phyloP scores from a whole-genome alignment of 108 stramenopile species.

The Nitzschia sp. region DNA sequence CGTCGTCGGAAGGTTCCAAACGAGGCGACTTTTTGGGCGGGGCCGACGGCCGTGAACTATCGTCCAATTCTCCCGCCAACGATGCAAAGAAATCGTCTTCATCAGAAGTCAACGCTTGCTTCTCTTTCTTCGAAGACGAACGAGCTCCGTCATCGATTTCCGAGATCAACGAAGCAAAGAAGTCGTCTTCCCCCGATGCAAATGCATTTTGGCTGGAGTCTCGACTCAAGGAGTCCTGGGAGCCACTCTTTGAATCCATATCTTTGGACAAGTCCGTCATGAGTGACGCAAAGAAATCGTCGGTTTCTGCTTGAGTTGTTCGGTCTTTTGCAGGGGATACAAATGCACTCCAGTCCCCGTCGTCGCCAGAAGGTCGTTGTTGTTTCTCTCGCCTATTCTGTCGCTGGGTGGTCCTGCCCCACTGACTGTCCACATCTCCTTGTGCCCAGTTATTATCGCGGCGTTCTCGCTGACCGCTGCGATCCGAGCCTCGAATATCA shows the following conservation, averaged over 20 bases:
- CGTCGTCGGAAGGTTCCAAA: not conserved
- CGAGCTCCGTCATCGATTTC: slow-evolving; percentile 48
- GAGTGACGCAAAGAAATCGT: slow-evolving; percentile 80
- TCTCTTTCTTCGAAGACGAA: not conserved
- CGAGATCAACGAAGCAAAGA: slow-evolving; percentile 73
- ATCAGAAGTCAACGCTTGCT: slow-evolving; percentile 14
- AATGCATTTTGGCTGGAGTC: not conserved
- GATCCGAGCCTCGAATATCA: slow-evolving; percentile 20
- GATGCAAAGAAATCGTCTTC: slow-evolving; percentile 42
- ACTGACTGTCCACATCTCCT: slow-evolving; percentile 54
- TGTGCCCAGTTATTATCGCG: slow-evolving; percentile 28
- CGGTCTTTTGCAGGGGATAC: slow-evolving; percentile 30
- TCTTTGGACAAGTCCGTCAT: slow-evolving; percentile 73
- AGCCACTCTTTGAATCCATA: slow-evolving; percentile 20
- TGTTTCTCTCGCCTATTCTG: slow-evolving; percentile 31
- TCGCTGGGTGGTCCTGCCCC: slow-evolving; percentile 37
- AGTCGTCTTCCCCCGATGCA: slow-evolving; percentile 61
- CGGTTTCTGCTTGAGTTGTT: slow-evolving; percentile 36
- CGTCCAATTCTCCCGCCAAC: slow-evolving; percentile 24
- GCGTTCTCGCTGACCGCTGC: not conserved
- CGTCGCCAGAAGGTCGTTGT: slow-evolving; percentile 26
- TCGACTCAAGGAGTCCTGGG: slow-evolving; percentile 2
- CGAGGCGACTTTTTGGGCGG: not conserved
- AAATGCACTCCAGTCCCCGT: slow-evolving; percentile 58
- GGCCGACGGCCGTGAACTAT: not conserved